phyloP scores from a whole-genome alignment of 2,329 filamentous ascomycete species.

The Fusarium pseudoanthophilum region DNA sequence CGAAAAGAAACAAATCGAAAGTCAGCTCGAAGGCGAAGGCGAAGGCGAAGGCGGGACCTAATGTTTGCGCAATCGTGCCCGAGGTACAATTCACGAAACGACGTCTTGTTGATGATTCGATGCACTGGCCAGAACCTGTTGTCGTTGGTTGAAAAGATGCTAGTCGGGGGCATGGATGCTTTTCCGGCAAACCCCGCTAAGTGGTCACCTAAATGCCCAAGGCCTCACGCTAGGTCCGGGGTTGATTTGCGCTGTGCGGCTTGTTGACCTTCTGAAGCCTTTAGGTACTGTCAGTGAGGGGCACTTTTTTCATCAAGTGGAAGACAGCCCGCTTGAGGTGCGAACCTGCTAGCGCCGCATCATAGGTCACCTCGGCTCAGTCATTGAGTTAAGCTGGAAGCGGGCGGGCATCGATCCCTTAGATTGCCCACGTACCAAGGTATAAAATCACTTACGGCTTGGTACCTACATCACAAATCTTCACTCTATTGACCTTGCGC shows the following conservation, averaged over 20 bases:
- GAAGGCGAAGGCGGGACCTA: not conserved
- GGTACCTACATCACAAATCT: conserved; percentile 9
- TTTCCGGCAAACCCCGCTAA: conserved; percentile 29
- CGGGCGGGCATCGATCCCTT: conserved; percentile 9
- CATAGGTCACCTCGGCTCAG: conserved; percentile 35
- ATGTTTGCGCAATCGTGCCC: conserved; percentile 29
- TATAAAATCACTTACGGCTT: conserved; percentile 19
- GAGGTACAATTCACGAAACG: conserved; percentile 34
- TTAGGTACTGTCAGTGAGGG: conserved; percentile 17
- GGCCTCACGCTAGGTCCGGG: not conserved
- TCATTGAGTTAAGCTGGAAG: conserved; percentile 14
- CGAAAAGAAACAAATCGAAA: conserved; percentile 27
- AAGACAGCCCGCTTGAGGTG: not conserved
- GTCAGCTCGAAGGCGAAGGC: not conserved
- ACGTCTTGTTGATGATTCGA: conserved; percentile 41
- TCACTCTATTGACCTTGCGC: conserved; percentile 1
- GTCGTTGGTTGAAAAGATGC: conserved; percentile 37
- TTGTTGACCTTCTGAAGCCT: conserved; percentile 20
- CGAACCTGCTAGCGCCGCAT: conserved; percentile 20
- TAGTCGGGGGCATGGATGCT: conserved; percentile 18
- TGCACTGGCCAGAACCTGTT: conserved; percentile 34
- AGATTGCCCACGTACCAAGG: conserved; percentile 9
- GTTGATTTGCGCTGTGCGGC: conserved; percentile 7
- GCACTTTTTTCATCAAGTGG: not conserved
- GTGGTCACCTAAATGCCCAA: not conserved